Base-by-base conservation (phyloP, 169 alveolate species). In the Plasmodium cynomolgi region DNA sequence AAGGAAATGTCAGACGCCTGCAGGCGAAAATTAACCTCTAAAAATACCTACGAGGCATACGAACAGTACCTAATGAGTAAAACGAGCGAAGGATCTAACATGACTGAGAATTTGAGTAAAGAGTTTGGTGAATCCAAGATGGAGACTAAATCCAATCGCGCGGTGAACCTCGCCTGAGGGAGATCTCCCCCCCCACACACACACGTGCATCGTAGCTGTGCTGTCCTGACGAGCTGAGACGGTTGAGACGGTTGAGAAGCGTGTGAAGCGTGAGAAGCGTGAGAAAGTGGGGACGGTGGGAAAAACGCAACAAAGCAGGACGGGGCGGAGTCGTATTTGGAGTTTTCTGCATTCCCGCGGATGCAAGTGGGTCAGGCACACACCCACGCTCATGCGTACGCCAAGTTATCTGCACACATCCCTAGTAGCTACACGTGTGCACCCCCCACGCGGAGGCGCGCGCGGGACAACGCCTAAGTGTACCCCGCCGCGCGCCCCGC, bases 1-100 rank as follows among this genome's bases (percentile, higher is more conserved):
- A 84, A 86, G 81, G 88, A 77, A 54, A 85, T 95, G 95, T 84
- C 96, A 20, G 92, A 91, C 20, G 82, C 75, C 20, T 85, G 95
- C 34, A 72, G 91, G 41, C 82, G 50, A 3, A 92, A 92, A 37
- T 33, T 93, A 47, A 23, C 93, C 20, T 93, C 96, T 26, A 85
- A 85, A 33, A 0, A 47, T 8, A 20, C 37, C 29, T 75, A 75
- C 81, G 93, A 75, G 26, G 54, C 73, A 2, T 71, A 41, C 20
- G 58, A 85, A 33, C 71, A 83, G 37, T 85, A 8, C 34, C 4
- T 31, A 17, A 4, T 77, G 81, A 72, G 47, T 11, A 68, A 71
- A 1, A 15, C 75, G 8, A 50, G 54, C n/a, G 83, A 84, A 0
- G 29, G 9, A 23, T 17, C 56, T 17, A 74, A 7, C 8, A 33